Percentiles rank a stretch among this genome's conserved stretches.
phyloP scores from a whole-genome alignment of 768 basidiomycete species.

The Serendipita sp. region DNA sequence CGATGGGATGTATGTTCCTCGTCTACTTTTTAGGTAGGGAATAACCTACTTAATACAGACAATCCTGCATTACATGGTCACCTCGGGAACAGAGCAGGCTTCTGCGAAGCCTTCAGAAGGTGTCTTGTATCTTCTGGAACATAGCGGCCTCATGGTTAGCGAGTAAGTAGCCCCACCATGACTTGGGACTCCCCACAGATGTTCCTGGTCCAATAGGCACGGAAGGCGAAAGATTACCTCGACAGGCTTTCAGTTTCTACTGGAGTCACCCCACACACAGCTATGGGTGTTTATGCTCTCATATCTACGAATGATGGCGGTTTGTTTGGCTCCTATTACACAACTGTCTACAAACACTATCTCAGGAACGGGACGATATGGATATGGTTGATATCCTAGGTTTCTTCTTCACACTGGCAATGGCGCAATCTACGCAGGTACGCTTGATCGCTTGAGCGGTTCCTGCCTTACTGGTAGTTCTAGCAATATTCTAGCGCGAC shows the following conservation, averaged over 20 bases:
- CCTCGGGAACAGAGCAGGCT: slow-evolving; percentile 65
- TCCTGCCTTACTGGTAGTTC: neutral
- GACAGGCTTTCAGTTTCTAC: slow-evolving; percentile 87
- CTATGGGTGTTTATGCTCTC: slow-evolving; percentile 88
- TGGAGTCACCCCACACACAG: slow-evolving; percentile 87
- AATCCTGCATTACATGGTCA: slow-evolving; percentile 96
- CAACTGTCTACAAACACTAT: slow-evolving; percentile 8
- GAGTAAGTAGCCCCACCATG: slow-evolving; percentile 29
- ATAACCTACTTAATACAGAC: slow-evolving; percentile 36
- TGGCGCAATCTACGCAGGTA: slow-evolving; percentile 86
- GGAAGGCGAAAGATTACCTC: slow-evolving; percentile 53
- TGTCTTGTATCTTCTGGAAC: slow-evolving; percentile 67
- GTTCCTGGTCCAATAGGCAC: neutral
- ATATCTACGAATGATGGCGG: slow-evolving; percentile 77
- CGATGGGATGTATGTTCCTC: slow-evolving; percentile 67
- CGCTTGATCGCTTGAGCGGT: slow-evolving; percentile 15
- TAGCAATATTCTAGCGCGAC: slow-evolving; percentile 84
- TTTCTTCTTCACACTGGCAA: slow-evolving; percentile 94
- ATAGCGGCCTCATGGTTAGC: slow-evolving; percentile 73
- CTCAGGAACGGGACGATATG: slow-evolving; percentile 60
- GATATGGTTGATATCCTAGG: slow-evolving; percentile 86
- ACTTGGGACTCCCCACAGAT: neutral
- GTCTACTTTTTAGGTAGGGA: neutral
- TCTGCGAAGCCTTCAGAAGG: slow-evolving; percentile 65
- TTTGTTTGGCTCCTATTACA: slow-evolving; percentile 20